A percentile compares a stretch with the other conserved stretches of the same genome.
These are phyloP conservation scores for Aspergillus pseudotamarii DNA, from an alignment of 2,329 filamentous ascomycete species.

Conservation along the genomic window DNA sequence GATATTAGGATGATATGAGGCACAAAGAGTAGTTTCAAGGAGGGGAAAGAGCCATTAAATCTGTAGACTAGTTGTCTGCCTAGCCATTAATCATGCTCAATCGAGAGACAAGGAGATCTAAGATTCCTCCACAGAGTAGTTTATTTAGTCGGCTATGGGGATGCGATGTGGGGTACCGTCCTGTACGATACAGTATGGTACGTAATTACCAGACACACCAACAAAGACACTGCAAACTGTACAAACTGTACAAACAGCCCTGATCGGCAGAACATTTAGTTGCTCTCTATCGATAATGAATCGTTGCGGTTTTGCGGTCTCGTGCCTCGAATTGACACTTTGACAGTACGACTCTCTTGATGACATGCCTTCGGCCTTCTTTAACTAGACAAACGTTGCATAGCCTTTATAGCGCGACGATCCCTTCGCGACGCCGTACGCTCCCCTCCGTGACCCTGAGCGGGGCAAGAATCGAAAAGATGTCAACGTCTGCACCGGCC, in stretches of 20 bases:
- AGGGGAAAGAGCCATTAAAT: background rate
- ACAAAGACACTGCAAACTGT: slow-evolving; percentile 7
- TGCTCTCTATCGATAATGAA: slow-evolving; percentile 11
- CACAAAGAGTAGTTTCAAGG: background rate
- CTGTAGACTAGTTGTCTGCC: background rate
- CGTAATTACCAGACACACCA: background rate
- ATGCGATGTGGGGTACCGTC: background rate
- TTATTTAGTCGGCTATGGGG: background rate
- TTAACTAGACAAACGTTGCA: background rate
- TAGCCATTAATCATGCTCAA: background rate
- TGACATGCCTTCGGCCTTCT: slow-evolving; percentile 10
- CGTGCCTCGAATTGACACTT: background rate
- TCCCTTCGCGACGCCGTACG: background rate
- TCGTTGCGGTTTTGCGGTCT: slow-evolving; percentile 1
- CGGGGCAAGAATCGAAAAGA: slow-evolving; percentile 24
- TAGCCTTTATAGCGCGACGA: background rate
- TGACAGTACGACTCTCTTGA: slow-evolving; percentile 8
- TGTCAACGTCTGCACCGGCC: slow-evolving; percentile 31
- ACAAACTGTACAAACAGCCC: slow-evolving; percentile 20
- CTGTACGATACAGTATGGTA: slow-evolving; percentile 8
- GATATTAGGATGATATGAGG: background rate
- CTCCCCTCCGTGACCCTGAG: slow-evolving; percentile 7
- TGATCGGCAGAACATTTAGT: background rate
- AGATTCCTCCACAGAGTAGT: background rate
- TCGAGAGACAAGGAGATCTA: background rate